phyloP scores from a whole-genome alignment of 495 filamentous ascomycete species.

The Tuber brumale region DNA sequence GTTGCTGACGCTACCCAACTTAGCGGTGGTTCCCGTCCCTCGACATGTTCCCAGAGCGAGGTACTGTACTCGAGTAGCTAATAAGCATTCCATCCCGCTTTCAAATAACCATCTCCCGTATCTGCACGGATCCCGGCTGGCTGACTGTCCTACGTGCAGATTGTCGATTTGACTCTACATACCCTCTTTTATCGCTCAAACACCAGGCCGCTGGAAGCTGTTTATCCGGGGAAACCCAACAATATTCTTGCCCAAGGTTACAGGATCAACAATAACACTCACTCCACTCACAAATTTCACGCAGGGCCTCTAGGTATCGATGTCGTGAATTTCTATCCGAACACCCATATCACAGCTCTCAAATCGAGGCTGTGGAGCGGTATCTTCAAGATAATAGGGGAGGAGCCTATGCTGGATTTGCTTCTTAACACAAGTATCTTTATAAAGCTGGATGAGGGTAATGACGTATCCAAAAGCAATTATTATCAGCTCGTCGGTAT shows the following conservation, averaged over 20 bases:
- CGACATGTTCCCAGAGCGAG: slow-evolving; percentile 22
- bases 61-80: slow-evolving; percentile 30
- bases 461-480: slow-evolving; percentile 50
- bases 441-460: slow-evolving; percentile 51
- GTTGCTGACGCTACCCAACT: slow-evolving; percentile 44
- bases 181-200: slow-evolving; percentile 57
- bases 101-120: not conserved
- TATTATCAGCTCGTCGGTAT: slow-evolving; percentile 74
- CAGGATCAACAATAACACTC: slow-evolving; percentile 21
- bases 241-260: slow-evolving; percentile 40
- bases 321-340: slow-evolving; percentile 54
- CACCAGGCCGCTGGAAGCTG: slow-evolving; percentile 38
- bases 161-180: slow-evolving; percentile 78
- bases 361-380: slow-evolving; percentile 68
- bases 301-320: slow-evolving; percentile 42
- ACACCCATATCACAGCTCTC: slow-evolving; percentile 61
- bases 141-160: slow-evolving; percentile 47
- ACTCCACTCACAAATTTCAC: slow-evolving; percentile 39
- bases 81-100: not conserved
- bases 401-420: slow-evolving; percentile 73
- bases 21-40: slow-evolving; percentile 20
- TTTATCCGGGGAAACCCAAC: slow-evolving; percentile 38
- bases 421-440: slow-evolving; percentile 77
- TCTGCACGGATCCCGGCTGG: not conserved
- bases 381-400: slow-evolving; percentile 68